Evolutionary conservation across 495 filamentous ascomycete genomes (phyloP), one percentile per base, ranked within the genome.

Genomic region (Penicillium riverlandense): DNA sequence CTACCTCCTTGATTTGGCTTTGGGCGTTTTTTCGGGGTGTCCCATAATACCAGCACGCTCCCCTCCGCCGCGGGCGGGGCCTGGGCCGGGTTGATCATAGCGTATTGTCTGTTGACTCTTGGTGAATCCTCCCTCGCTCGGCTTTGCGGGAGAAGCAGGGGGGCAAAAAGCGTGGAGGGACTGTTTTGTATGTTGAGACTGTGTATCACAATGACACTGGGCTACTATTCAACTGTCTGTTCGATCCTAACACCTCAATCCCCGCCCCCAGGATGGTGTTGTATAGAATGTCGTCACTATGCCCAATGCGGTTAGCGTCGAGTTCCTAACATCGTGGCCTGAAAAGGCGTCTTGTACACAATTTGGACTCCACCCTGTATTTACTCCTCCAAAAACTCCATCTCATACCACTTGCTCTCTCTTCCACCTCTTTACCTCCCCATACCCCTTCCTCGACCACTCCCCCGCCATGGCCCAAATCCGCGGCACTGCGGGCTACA

Each of bases 401-500:
- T 22, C 22, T 22, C 22, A 6, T 2, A 22, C 4, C 6, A 6
- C 22, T 22, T 22, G 2, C 22, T 22, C 4, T 3, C 22, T 6
- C 22, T 22, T 22, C 22, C 22, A 22, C 22, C 22, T 3, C 22
- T 22, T 6, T 6, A 22, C 22, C 22, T 22, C 22, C 22, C 22
- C 22, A 22, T 54, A 52, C 52, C 43, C 48, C 33, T 48, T 49
- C 44, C 46, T 34, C 36, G 34, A 43, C 43, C 4, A 28, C 29
- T 41, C 14, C 27, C 37, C 47, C 60, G 67, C 53, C 55, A 97
- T 96, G 91, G 84, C 91, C 66, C 91, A 96, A 69, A 92, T 97
- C 67, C 80, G 91, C 76, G 92, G 91, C 65, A 95, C 88, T 50
- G 90, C 91, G 53, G 86, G 86, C 66, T 98, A 96, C 70, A 91